These are phyloP conservation scores for Entomophthora muscae DNA, from an alignment of 371 early-diverging fungal species.

Conservation along the genomic window DNA sequence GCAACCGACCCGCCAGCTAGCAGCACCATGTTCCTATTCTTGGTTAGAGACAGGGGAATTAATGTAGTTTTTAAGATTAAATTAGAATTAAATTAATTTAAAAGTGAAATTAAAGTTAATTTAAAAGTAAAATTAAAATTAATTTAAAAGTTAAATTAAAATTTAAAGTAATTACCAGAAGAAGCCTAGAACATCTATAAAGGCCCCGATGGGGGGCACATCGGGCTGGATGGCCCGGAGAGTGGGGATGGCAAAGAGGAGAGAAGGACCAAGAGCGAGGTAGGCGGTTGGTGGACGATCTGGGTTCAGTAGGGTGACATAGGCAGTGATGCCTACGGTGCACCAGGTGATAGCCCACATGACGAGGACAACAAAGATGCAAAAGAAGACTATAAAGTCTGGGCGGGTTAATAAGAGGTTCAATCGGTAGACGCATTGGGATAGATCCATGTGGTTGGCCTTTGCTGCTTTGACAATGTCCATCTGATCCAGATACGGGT, in stretches of 20 bases:
- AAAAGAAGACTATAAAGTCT: not conserved
- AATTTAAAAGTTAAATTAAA: too few relatives aligned
- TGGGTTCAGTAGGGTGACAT: not conserved
- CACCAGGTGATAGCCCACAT: not conserved
- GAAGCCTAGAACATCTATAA: not conserved
- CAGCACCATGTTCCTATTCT: slow-evolving; percentile 5
- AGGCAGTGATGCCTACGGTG: not conserved
- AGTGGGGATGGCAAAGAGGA: not conserved
- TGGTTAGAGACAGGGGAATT: too few relatives aligned
- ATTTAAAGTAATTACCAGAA: not conserved
- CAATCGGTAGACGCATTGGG: not conserved
- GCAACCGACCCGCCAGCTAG: not conserved
- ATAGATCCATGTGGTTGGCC: not conserved
- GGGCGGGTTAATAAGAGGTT: not conserved
- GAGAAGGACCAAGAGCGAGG: not conserved
- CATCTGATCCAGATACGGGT: too few relatives aligned
- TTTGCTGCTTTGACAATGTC: not conserved
- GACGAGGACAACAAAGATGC: not conserved
- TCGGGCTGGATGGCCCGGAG: not conserved
- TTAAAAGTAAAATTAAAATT: too few relatives aligned
- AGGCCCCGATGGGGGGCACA: not conserved
- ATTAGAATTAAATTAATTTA: too few relatives aligned
- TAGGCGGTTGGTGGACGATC: not conserved
- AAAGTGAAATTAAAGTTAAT: too few relatives aligned
- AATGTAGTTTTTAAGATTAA: too few relatives aligned